Conservation (phyloP, 2,329 filamentous ascomycete genomes). For the Aureobasidium subglaciale region DNA sequence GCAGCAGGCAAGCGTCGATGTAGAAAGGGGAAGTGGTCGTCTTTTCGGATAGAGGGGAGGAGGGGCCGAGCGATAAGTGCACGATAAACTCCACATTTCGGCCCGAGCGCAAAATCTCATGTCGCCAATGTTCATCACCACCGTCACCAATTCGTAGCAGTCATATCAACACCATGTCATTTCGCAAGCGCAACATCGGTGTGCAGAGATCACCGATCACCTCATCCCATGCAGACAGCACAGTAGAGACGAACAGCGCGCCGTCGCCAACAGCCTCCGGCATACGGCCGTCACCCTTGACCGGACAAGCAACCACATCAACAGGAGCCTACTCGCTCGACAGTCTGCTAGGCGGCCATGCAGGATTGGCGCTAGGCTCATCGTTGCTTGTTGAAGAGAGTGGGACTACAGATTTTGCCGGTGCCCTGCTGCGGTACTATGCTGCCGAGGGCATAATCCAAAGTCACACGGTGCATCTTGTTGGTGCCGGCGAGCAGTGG, state of each 20-base stretch:
- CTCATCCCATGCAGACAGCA: slow-evolving; percentile 14
- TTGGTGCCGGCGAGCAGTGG: slow-evolving; percentile 76
- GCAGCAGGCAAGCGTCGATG: too few species aligned
- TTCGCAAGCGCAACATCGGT: slow-evolving; percentile 59
- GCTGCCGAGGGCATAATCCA: slow-evolving; percentile 90
- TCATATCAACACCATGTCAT: slow-evolving; percentile 46
- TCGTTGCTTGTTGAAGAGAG: slow-evolving; percentile 77
- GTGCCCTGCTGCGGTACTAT: slow-evolving; percentile 77
- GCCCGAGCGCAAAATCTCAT: slow-evolving; percentile 5
- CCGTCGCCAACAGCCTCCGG: slow-evolving; percentile 35
- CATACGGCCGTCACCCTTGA: slow-evolving; percentile 77
- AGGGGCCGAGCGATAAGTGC: not conserved
- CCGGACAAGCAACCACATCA: slow-evolving; percentile 81
- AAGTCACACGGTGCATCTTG: slow-evolving; percentile 78
- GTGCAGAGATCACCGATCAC: slow-evolving; percentile 12
- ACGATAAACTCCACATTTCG: slow-evolving; percentile 1
- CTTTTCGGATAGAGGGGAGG: not conserved
- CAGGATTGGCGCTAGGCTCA: slow-evolving; percentile 73
- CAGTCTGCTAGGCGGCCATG: slow-evolving; percentile 75
- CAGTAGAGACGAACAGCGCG: slow-evolving; percentile 10
- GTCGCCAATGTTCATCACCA: not conserved
- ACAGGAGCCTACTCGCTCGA: slow-evolving; percentile 86
- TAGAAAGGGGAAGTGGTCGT: not conserved
- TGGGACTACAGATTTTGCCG: slow-evolving; percentile 89
- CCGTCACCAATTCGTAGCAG: not conserved